A percentile compares a stretch with the other conserved stretches of the same genome.
These are phyloP conservation scores for Coleophoma cylindrospora DNA, from an alignment of 2,329 filamentous ascomycete species.

Conservation along the genomic window DNA sequence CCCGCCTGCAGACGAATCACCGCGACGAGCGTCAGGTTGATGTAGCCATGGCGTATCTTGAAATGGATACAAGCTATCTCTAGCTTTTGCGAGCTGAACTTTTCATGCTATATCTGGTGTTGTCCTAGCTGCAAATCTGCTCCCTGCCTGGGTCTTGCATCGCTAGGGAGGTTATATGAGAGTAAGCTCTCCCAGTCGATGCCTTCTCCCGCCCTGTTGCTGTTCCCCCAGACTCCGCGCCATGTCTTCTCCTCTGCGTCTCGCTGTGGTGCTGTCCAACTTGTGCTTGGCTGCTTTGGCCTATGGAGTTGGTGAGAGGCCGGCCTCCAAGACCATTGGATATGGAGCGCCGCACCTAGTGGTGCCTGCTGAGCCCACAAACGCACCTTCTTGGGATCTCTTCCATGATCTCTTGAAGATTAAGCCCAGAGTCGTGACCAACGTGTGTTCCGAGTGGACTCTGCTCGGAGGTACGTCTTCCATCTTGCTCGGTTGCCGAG, in stretches of 20 bases:
- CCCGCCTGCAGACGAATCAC: too few species aligned
- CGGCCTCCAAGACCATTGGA: background rate
- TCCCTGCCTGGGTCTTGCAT: too few species aligned
- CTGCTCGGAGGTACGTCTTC: constrained; percentile 1
- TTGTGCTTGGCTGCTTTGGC: background rate
- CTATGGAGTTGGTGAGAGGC: background rate
- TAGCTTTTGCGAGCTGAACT: too few species aligned
- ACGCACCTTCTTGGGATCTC: constrained; percentile 2
- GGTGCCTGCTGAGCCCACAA: background rate
- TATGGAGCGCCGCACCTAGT: background rate
- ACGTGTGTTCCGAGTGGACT: constrained; percentile 1
- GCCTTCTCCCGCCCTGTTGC: background rate
- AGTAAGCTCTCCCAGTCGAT: background rate
- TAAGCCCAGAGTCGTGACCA: background rate
- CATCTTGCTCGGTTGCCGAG: background rate
- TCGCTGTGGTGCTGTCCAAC: background rate
- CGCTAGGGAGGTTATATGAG: too few species aligned
- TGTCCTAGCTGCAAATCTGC: too few species aligned
- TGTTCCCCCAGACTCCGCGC: background rate
- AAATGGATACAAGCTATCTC: too few species aligned
- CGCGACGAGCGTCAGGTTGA: too few species aligned
- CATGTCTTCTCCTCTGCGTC: background rate
- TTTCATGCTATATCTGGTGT: too few species aligned
- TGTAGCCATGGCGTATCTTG: too few species aligned
- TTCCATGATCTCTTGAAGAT: background rate